Evolutionary conservation across 306 rosid genomes (phyloP).

Genomic region (Phaseolus lunatus): DNA sequence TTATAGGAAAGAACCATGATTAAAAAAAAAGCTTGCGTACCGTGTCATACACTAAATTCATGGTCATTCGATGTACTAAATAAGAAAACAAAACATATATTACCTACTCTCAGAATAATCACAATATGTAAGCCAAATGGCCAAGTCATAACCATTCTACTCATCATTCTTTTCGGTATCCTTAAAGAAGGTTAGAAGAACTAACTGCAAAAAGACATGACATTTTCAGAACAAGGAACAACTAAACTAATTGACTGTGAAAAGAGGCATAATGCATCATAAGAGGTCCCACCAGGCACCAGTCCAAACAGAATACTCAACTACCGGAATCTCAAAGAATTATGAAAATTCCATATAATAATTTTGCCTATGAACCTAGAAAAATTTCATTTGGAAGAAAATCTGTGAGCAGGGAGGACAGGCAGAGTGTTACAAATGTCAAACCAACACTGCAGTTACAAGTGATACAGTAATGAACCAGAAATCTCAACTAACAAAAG

Average conservation of each 20-base stretch:
- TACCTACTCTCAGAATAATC: not conserved
- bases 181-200: not conserved
- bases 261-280: not conserved
- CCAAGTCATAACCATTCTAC: not conserved
- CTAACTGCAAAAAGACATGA: no score
- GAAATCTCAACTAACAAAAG: slow-evolving; percentile 22
- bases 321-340: slow-evolving; percentile 2
- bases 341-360: slow-evolving; percentile 4
- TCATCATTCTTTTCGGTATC: not conserved
- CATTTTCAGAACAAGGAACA: not conserved
- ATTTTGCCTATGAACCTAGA: slow-evolving; percentile 2
- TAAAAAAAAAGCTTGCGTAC: not conserved
- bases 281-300: not conserved
- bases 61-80: not conserved
- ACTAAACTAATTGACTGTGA: not conserved
- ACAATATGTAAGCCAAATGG: not conserved
- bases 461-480: slow-evolving; percentile 20
- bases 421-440: slow-evolving; percentile 35
- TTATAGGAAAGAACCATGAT: not conserved
- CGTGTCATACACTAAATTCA: not conserved
- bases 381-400: not conserved
- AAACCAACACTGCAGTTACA: slow-evolving; percentile 36
- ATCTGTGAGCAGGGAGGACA: not conserved
- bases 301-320: slow-evolving; percentile 23
- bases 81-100: slow-evolving; percentile 1